Percentiles rank a stretch among this genome's conserved stretches.
Evolutionary conservation across 371 early-diverging fungal species (phyloP).

Genomic region (Blakeslea trispora): DNA sequence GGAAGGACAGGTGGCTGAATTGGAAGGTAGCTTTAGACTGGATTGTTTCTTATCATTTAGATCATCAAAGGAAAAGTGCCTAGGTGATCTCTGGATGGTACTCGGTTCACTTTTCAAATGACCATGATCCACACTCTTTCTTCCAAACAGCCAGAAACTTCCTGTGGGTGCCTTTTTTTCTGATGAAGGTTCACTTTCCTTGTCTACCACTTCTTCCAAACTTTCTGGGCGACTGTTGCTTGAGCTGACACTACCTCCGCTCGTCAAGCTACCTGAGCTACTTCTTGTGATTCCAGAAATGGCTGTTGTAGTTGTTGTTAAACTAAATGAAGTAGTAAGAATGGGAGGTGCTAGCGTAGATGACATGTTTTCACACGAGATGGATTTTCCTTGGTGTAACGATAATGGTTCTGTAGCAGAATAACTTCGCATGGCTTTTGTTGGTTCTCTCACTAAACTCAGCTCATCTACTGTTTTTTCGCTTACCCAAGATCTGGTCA

Average conservation of each 20-base stretch:
- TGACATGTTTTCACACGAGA: slow-evolving; percentile 6
- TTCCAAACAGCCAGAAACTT: slow-evolving; percentile 46
- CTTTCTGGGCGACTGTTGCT: slow-evolving; percentile 49
- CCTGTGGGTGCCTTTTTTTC: slow-evolving; percentile 10
- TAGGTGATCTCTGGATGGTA: slow-evolving; percentile 27
- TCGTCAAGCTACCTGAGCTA: slow-evolving; percentile 41
- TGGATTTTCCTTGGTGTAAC: neutral
- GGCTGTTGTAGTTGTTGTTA: slow-evolving; percentile 15
- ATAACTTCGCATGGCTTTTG: slow-evolving; percentile 38
- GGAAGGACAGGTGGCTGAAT: neutral
- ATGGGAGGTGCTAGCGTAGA: slow-evolving; percentile 3
- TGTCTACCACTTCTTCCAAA: slow-evolving; percentile 29
- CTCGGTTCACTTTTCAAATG: slow-evolving; percentile 6
- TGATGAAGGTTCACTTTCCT: slow-evolving; percentile 7
- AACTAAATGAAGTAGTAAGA: slow-evolving; percentile 14
- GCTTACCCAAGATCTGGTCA: slow-evolving; percentile 56
- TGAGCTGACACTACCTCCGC: slow-evolving; percentile 36
- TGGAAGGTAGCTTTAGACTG: neutral
- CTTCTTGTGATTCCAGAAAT: slow-evolving; percentile 30
- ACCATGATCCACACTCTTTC: slow-evolving; percentile 39
- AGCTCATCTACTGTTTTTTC: slow-evolving; percentile 80
- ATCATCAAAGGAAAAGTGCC: slow-evolving; percentile 46
- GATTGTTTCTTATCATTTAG: slow-evolving; percentile 16
- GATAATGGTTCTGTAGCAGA: slow-evolving; percentile 30
- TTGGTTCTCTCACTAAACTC: slow-evolving; percentile 67